These are phyloP conservation scores for Flaveria trinervia DNA, from an alignment of 129 eudicot species.

Conservation along the genomic window DNA sequence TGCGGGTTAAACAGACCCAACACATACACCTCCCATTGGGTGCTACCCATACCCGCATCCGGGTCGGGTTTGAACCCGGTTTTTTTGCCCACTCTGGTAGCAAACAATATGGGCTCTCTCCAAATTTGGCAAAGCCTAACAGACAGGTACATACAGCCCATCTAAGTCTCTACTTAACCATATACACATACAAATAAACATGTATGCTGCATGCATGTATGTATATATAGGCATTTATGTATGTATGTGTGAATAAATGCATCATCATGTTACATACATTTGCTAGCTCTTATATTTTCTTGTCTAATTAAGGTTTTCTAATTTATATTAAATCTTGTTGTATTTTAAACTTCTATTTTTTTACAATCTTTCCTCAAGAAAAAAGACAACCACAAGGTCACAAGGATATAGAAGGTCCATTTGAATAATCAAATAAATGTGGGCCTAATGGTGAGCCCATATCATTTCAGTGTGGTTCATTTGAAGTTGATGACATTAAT, in stretches of 20 bases:
- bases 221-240: not conserved
- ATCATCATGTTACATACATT: not conserved
- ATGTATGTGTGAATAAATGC: not conserved
- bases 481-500: not conserved
- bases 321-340: not conserved
- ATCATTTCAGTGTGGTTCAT: not conserved
- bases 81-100: too few species aligned
- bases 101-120: not conserved
- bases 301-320: not conserved
- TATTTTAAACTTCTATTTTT: not conserved
- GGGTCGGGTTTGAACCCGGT: too few species aligned
- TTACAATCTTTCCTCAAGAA: not conserved
- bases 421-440: not conserved
- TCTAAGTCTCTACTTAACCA: not conserved
- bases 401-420: not conserved
- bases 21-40: too few species aligned
- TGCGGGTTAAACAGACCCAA: too few species aligned
- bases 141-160: too few species aligned
- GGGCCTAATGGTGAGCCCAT: not conserved
- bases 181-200: not conserved
- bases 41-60: too few species aligned
- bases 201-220: not conserved
- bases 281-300: not conserved
- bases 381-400: not conserved
- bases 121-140: not conserved